A percentile compares a stretch with the other conserved stretches of the same genome.
Conservation (phyloP, 331 rosid genomes). For the Rosa hybrid region DNA sequence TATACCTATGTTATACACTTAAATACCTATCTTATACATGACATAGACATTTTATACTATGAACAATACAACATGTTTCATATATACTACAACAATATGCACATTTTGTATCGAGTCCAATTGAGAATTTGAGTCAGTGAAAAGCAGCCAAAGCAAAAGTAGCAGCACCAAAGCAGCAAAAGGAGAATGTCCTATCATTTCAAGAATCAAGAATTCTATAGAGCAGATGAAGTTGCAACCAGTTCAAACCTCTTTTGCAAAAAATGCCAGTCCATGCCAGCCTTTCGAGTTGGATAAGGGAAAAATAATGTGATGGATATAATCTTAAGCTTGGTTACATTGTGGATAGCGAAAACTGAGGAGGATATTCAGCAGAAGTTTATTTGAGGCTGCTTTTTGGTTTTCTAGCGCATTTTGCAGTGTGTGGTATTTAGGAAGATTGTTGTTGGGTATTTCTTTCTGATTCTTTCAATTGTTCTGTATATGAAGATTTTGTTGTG, state of each 20-base stretch:
- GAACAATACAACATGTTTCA: too few relatives aligned
- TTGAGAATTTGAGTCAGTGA: slow-evolving; percentile 79
- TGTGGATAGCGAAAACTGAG: slow-evolving; percentile 10
- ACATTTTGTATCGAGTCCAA: slow-evolving; percentile 35
- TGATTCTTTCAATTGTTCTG: too few relatives aligned
- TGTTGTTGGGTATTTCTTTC: too few relatives aligned
- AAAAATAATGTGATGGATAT: background rate
- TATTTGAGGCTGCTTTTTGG: too few relatives aligned
- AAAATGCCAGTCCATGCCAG: slow-evolving; percentile 63
- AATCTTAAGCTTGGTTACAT: background rate
- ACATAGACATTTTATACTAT: too few relatives aligned
- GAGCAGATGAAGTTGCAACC: slow-evolving; percentile 15
- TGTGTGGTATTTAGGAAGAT: too few relatives aligned
- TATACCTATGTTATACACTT: too few relatives aligned
- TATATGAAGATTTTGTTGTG: too few relatives aligned
- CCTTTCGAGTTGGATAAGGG: slow-evolving; percentile 71
- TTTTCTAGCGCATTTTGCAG: too few relatives aligned
- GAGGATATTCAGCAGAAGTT: background rate
- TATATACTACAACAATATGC: too few relatives aligned
- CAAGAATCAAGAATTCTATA: background rate
- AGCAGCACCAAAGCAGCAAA: slow-evolving; percentile 31
- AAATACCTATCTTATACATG: too few relatives aligned
- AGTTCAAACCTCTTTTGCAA: slow-evolving; percentile 53
- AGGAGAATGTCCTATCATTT: slow-evolving; percentile 51
- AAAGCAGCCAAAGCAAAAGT: slow-evolving; percentile 74